A percentile compares a stretch with the other conserved stretches of the same genome.
phyloP scores from a whole-genome alignment of 805 yeast genomes.

The Monosporozyma unispora region DNA sequence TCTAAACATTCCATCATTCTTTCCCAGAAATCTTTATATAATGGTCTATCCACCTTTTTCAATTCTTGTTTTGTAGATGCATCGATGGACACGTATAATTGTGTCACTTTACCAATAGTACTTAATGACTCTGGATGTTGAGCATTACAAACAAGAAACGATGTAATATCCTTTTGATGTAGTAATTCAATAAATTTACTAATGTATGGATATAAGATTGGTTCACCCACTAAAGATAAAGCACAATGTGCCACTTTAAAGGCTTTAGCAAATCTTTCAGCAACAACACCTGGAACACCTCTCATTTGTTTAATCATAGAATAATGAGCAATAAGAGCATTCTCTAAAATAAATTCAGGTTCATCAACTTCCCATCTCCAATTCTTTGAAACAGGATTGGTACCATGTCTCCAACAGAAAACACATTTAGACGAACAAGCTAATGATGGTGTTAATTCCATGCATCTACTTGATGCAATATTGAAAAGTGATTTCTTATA shows the following conservation, averaged over 20 bases:
- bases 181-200: constrained; percentile 74
- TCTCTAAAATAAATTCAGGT: constrained; percentile 74
- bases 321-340: constrained; percentile 84
- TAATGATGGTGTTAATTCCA: constrained; percentile 91
- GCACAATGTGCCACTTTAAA: constrained; percentile 88
- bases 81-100: constrained; percentile 85
- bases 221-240: constrained; percentile 86
- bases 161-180: constrained; percentile 71
- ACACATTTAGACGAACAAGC: constrained; percentile 95
- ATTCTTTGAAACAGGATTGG: constrained; percentile 90
- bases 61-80: constrained; percentile 80
- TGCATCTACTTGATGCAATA: constrained; percentile 80
- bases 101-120: constrained; percentile 69
- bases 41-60: constrained; percentile 79
- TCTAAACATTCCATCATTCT: constrained; percentile 73
- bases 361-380: constrained; percentile 96
- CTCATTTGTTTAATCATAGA: constrained; percentile 88
- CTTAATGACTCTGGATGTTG: constrained; percentile 85
- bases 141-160: constrained; percentile 89
- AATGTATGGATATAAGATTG: constrained; percentile 86
- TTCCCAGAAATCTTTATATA: constrained; percentile 89
- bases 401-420: constrained; percentile 96
- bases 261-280: constrained; percentile 85
- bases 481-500: constrained; percentile 90
- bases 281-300: constrained; percentile 90